phyloP scores from a whole-genome alignment of 768 basidiomycete genomes.

The Mycena chlorophos region DNA sequence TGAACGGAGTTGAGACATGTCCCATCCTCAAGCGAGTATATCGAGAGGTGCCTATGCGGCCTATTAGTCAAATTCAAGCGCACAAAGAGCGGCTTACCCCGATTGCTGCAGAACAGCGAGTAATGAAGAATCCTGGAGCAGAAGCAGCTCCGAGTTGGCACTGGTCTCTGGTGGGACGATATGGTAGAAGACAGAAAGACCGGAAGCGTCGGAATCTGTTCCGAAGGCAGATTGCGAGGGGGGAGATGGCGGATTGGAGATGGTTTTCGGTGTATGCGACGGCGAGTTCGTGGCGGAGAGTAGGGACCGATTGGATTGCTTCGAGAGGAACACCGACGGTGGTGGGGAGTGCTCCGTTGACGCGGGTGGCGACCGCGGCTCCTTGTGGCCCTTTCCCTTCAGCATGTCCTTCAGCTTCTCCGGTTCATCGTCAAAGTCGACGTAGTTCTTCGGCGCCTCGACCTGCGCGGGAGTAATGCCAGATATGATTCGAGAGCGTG shows the following conservation, averaged over 20 bases:
- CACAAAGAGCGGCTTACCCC: constrained; percentile 49
- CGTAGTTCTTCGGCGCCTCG: constrained; percentile 75
- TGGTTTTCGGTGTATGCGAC: constrained; percentile 38
- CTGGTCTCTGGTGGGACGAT: constrained; percentile 51
- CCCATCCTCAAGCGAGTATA: constrained; percentile 57
- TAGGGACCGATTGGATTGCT: constrained; percentile 42
- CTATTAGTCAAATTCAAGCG: neutral
- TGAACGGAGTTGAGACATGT: constrained; percentile 32
- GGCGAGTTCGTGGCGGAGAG: constrained; percentile 50
- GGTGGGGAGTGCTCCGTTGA: constrained; percentile 14
- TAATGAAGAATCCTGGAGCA: constrained; percentile 43
- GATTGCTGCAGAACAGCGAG: constrained; percentile 59
- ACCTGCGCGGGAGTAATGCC: constrained; percentile 68
- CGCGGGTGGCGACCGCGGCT: constrained; percentile 26
- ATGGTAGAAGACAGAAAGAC: constrained; percentile 40
- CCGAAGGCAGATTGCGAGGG: constrained; percentile 25
- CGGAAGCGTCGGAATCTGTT: constrained; percentile 24
- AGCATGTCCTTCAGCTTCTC: constrained; percentile 75
- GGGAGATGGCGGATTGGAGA: constrained; percentile 43
- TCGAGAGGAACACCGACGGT: constrained; percentile 17
- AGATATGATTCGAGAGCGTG: constrained; percentile 67
- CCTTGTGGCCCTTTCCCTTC: constrained; percentile 51
- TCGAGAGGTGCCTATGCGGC: constrained; percentile 48
- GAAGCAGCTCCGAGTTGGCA: constrained; percentile 44
- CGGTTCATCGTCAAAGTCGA: constrained; percentile 81